Conservation (phyloP, 306 rosid species). For the Ormosia semicastrata region DNA sequence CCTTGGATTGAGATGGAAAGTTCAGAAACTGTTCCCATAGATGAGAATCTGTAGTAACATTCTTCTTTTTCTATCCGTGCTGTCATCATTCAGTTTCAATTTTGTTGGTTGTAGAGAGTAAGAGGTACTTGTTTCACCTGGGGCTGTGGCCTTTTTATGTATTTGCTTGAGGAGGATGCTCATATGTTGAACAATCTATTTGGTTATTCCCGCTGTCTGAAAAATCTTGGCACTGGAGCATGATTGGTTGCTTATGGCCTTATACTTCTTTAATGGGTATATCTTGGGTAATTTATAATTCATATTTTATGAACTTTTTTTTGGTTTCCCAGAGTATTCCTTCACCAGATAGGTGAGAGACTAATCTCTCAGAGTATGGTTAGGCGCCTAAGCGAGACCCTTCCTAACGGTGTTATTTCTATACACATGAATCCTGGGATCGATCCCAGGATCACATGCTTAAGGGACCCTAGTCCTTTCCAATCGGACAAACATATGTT, state of each 20-base stretch:
- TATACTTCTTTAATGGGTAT: not conserved
- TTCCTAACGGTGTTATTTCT: too few relatives aligned
- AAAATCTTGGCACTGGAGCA: not conserved
- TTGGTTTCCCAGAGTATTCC: too few relatives aligned
- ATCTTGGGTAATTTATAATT: slow-evolving; percentile 4
- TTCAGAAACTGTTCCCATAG: not conserved
- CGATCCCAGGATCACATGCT: too few relatives aligned
- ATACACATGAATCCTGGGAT: too few relatives aligned
- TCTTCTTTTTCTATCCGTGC: not conserved
- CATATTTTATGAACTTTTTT: not conserved
- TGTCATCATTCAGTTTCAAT: slow-evolving; percentile 8
- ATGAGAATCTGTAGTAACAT: slow-evolving; percentile 1
- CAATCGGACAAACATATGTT: too few relatives aligned
- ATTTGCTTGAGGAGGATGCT: slow-evolving; percentile 9
- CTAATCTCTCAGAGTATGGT: too few relatives aligned
- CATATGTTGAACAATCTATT: not conserved
- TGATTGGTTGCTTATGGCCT: not conserved
- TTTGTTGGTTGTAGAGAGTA: slow-evolving; percentile 6
- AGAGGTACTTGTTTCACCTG: not conserved
- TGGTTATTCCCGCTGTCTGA: not conserved
- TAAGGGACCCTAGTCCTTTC: too few relatives aligned
- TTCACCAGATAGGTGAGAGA: too few relatives aligned
- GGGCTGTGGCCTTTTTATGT: not conserved
- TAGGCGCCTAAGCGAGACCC: too few relatives aligned
- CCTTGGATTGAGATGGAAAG: not conserved